Base-by-base conservation (phyloP, 1,284 basidiomycete genomes). In the Leccinum fuscescens region DNA sequence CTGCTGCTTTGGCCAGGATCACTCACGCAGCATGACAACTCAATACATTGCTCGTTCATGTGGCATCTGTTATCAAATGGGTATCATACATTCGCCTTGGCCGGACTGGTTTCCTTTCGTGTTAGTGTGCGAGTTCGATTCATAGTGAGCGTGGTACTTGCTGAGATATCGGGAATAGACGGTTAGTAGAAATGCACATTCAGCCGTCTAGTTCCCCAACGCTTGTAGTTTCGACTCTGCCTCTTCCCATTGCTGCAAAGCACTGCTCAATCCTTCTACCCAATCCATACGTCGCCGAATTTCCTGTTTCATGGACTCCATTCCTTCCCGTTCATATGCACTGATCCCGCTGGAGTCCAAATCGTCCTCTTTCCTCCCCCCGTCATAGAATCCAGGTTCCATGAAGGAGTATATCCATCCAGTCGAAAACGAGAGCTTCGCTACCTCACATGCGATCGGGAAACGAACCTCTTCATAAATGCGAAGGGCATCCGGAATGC, bases 391-490 rank as follows among this genome's bases (percentile, higher is more conserved):
- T 12, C 37, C 70, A 0, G 68, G 67, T 7, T 24, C 56, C 53
- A 53, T 50, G 48, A 72, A 64, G 3, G 9, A 0, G 20, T 51
- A 52, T 48, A 72, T 54, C 56, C 42, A 53, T 12, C 61, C 68
- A 4, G 54, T 59, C 39, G 62, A 62, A 0, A 61, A 9, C 5
- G 70, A 62, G 12, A 54, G 14, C 4, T 35, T 37, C 4, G 68
- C 66, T 4, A 69, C 5, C 0, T 53, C 39, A n/a, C 42, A 11
- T 8, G 49, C 64, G 24, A 69, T 64, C 3, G 69, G 68, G 8
- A 74, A 67, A 2, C 74, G 72, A 50, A 73, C 42, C 24, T 65
- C 56, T 54, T 76, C 66, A 37, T 76, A 78, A 6, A 77, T 67
- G 3, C 58, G 53, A 6, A 78, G 67, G 2, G 65, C 69, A 1